Evolutionary conservation across 2,329 filamentous ascomycete genomes (phyloP).

Genomic region (Cytospora schulzeri): DNA sequence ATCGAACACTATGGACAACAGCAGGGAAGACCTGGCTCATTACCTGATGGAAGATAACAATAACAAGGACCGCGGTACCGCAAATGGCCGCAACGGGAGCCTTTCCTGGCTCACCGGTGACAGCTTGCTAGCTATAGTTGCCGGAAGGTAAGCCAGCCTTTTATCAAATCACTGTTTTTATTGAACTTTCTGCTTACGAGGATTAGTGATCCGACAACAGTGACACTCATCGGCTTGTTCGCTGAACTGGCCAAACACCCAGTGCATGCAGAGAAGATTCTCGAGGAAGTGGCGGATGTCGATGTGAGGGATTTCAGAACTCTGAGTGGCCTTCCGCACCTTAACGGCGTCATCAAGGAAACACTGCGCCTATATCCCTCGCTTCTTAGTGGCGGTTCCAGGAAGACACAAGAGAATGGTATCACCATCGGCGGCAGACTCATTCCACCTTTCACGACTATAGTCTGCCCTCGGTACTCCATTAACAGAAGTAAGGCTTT

Average conservation of each 20-base stretch:
- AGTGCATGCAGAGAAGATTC: background rate
- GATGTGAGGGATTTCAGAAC: conserved; percentile 30
- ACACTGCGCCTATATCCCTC: conserved; percentile 32
- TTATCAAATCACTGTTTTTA: background rate
- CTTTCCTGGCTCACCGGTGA: conserved; percentile 28
- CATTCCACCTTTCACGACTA: conserved; percentile 29
- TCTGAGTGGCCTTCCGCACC: conserved; percentile 29
- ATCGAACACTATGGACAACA: too few species aligned
- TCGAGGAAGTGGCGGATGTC: conserved; percentile 1
- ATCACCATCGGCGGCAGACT: conserved; percentile 7
- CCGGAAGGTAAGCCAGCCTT: conserved; percentile 29
- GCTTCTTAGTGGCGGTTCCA: conserved; percentile 28
- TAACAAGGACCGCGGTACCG: background rate
- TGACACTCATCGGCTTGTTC: background rate
- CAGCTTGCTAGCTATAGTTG: conserved; percentile 31
- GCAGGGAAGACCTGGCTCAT: background rate
- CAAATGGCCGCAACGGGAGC: background rate
- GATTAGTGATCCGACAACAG: background rate
- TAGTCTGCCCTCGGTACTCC: conserved; percentile 29
- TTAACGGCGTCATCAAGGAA: conserved; percentile 34
- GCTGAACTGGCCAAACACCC: background rate
- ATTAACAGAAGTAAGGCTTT: conserved; percentile 43
- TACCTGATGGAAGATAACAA: conserved; percentile 8
- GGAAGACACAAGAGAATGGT: conserved; percentile 30
- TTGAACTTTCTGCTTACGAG: background rate